phyloP scores from a whole-genome alignment of 208 protist species.

The Trypanosoma melophagium region DNA sequence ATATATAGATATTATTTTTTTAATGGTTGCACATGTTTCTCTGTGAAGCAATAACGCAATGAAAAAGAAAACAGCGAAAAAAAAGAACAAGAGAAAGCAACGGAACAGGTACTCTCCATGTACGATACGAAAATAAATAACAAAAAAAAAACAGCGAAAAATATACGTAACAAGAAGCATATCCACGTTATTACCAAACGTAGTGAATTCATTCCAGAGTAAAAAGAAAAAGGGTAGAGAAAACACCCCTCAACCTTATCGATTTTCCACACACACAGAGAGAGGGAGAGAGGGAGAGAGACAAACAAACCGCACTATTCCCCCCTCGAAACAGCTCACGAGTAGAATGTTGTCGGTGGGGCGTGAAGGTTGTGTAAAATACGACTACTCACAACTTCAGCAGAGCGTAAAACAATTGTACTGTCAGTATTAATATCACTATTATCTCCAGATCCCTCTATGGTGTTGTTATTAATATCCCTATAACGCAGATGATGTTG shows the following conservation, averaged over 20 bases:
- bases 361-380: not conserved
- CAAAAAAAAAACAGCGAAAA: slow-evolving; percentile 6
- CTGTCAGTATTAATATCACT: no score
- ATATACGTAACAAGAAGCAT: no score
- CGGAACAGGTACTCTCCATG: no score
- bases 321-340: not conserved
- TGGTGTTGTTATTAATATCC: not conserved
- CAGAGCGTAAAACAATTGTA: not conserved
- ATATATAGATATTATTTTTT: no score
- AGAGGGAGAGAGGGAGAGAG: not conserved
- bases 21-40: no score
- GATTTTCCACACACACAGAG: not conserved
- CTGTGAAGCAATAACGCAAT: no score
- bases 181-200: no score
- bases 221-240: not conserved
- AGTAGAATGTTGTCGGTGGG: slow-evolving; percentile 6
- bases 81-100: no score
- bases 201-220: no score
- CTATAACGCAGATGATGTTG: slow-evolving; percentile 26
- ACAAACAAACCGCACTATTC: slow-evolving; percentile 4
- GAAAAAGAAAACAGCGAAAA: no score
- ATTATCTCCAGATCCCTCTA: no score
- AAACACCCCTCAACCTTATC: no score
- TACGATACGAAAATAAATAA: not conserved
- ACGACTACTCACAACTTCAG: not conserved